Base-by-base conservation (phyloP, 2,329 filamentous ascomycete species). In the Thelonectria blattea region DNA sequence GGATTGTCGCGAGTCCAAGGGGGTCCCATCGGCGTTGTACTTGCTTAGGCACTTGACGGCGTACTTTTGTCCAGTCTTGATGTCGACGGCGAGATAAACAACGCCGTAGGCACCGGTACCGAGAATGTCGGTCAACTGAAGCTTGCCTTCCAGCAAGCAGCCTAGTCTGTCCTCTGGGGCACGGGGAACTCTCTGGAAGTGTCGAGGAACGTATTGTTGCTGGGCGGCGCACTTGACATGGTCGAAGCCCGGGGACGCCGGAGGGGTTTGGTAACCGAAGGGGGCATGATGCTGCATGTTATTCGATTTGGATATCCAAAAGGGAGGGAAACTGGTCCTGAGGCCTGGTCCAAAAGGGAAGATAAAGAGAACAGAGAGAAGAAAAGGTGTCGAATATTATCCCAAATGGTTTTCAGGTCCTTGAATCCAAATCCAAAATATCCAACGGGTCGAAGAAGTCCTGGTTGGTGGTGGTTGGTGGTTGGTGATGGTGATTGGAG, bases 11-110 rank as follows among this genome's bases (percentile, higher is more conserved):
- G 86, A 83, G 79, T 98, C 93, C 81, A 98, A 82, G 37, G 85
- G 85, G 12, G 83, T 82, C 66, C 87, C 87, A 74, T 88, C 85
- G 66, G 83, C 72, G 77, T 94, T 95, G 78, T 89, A 85, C 79
- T 97, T 98, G 88, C 92, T 95, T 74, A 99, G 85, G 63, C 93
- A 94, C 84, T 99, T 99, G 74, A 99, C 94, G 65, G 95, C 95
- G 82, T 96, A 99, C 66, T 87, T 88, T 60, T 88, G 85, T 74
- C 90, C 86, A 68, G 88, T 94, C 75, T 89, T 89, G 74, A 94
- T 86, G 79, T 95, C 93, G 78, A 91, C 83, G 72, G 93, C 93
- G 66, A 89, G 88, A 81, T 98, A 98, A 24, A 99, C 95, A 43
- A 97, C 93, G 66, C 95, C 95, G 78, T 99, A 99, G 59, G 95